phyloP scores from a whole-genome alignment of 2,329 filamentous ascomycete species.

The Fusarium phyllophilum region DNA sequence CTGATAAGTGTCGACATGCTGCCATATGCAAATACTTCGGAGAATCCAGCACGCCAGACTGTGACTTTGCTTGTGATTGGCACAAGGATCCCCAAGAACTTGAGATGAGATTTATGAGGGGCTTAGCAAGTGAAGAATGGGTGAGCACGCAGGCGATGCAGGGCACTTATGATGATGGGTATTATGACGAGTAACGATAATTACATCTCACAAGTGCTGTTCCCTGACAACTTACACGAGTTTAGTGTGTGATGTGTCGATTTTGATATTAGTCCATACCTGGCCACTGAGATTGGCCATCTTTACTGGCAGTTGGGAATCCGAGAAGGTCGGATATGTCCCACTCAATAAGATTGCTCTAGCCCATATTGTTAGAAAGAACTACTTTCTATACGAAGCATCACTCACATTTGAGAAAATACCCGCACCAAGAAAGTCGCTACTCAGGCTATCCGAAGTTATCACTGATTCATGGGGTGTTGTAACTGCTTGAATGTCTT shows the following conservation, averaged over 20 bases:
- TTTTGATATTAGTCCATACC: conserved; percentile 1
- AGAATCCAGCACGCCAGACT: conserved; percentile 67
- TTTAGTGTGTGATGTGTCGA: not conserved
- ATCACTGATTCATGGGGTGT: conserved; percentile 34
- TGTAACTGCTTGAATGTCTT: conserved; percentile 13
- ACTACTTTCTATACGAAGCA: not conserved
- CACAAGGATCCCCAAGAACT: conserved; percentile 74
- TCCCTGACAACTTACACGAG: not conserved
- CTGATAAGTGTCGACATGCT: conserved; percentile 76
- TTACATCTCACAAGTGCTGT: not conserved
- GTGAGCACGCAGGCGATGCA: conserved; percentile 70
- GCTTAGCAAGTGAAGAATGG: conserved; percentile 69
- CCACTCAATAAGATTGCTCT: conserved; percentile 42
- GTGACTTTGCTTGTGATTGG: conserved; percentile 81
- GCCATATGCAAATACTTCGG: conserved; percentile 83
- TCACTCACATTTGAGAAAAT: conserved; percentile 34
- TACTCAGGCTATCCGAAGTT: conserved; percentile 22
- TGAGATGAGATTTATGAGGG: conserved; percentile 64
- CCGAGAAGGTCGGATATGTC: conserved; percentile 42
- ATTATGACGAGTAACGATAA: conserved; percentile 57
- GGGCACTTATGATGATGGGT: conserved; percentile 66
- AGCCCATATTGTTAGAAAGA: conserved; percentile 6
- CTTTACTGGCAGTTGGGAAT: conserved; percentile 19
- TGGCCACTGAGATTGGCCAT: conserved; percentile 26
- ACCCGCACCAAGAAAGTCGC: conserved; percentile 30